Base-by-base conservation (phyloP, 176 grass and related monocot species). In the Rhynchospora pubera region DNA sequence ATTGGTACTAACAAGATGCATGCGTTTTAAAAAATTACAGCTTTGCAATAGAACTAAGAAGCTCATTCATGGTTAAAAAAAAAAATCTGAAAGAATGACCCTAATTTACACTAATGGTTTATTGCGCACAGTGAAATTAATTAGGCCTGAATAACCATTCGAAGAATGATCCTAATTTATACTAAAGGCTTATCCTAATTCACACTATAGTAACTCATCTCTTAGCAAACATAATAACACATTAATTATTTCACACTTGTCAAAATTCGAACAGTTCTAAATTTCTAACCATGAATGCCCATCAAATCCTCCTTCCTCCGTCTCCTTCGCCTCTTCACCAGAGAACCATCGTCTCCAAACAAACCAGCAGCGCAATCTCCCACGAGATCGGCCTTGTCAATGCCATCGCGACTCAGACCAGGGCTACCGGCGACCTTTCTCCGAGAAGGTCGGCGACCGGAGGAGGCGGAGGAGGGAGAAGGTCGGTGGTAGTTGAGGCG, bases 401-500 rank as follows among this genome's bases (percentile, higher is more conserved):
- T 23, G 23, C 44, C 68, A 50, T 50, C n/a, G n/a, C 44, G 4
- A 22, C 68, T 44, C 16, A 72, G n/a, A 50, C 3, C 1, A 72
- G 43, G 4, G 10, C n/a, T 0, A 72, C 11, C 0, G 6, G 44
- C 68, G 9, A 23, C 10, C 18, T 55, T 77, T 53, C 72, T 23
- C 72, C 72, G 53, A 6, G 72, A 77, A 16, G 72, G 1, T 55
- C 26, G 5, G 44, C 68, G 68, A 48, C 19, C 23, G n/a, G 68
- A 72, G 50, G 72, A 77, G 51, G 23, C 48, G 51, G 23, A 48
- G 24, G 72, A 76, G 79, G 60, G 43, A 28, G 22, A 6, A 42
- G 79, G 23, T 15, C 79, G 79, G 26, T 82, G 59, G 22, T 82
- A 67, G 21, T 82, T 82, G 42, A 82, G 59, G 26, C 62, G 59